Evolutionary conservation across 2,329 filamentous ascomycete species (phyloP).

Genomic region (Pseudogymnoascus pannorum): DNA sequence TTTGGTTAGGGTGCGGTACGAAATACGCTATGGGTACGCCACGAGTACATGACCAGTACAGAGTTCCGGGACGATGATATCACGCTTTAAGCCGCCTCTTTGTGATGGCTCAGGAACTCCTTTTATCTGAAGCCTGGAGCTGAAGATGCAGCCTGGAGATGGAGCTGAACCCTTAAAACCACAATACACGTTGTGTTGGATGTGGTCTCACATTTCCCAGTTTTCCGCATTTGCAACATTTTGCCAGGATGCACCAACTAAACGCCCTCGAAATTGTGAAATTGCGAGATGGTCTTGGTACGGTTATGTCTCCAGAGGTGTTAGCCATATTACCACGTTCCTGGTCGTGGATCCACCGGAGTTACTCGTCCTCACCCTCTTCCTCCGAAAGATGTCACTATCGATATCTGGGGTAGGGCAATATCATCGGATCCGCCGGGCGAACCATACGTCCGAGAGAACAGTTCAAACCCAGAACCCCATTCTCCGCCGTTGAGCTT

Average conservation of each 20-base stretch:
- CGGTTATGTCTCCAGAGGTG: background rate
- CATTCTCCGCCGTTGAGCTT: slow-evolving; percentile 10
- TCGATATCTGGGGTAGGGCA: background rate
- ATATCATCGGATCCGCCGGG: background rate
- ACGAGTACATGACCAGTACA: no score
- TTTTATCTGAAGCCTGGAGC: no score
- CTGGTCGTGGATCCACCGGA: background rate
- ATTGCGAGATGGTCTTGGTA: background rate
- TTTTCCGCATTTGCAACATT: background rate
- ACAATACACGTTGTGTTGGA: background rate
- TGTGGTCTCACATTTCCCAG: no score
- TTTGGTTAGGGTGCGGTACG: background rate
- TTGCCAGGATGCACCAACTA: background rate
- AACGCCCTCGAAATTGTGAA: background rate
- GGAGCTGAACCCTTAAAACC: background rate
- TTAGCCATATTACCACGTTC: background rate
- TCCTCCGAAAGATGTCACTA: background rate
- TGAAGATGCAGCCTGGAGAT: background rate
- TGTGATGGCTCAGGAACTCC: background rate
- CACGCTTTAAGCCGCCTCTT: background rate
- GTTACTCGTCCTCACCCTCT: no score
- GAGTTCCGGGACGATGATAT: no score
- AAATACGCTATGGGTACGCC: background rate
- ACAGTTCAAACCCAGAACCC: background rate
- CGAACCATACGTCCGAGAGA: background rate